These are phyloP conservation scores for Pyrus communis DNA, from an alignment of 306 rosid genomes.

Conservation along the genomic window DNA sequence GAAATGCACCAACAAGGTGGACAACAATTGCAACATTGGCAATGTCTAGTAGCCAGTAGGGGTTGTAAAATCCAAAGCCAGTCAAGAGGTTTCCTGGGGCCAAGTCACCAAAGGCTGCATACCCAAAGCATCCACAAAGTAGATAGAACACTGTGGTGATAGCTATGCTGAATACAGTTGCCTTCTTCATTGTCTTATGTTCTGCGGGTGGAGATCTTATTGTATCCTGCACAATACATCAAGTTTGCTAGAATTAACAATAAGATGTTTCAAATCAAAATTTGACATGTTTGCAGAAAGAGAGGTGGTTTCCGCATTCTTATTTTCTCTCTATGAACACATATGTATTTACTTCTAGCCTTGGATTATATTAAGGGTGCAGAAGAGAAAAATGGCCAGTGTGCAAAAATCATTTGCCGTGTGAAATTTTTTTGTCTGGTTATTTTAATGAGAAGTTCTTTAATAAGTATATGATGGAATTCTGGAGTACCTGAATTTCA, in stretches of 20 bases:
- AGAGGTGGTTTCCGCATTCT: too few relatives aligned
- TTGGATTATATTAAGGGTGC: too few relatives aligned
- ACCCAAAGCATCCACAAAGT: conserved; percentile 70
- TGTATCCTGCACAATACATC: conserved; percentile 42
- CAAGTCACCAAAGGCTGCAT: conserved; percentile 65
- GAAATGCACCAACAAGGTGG: conserved; percentile 73
- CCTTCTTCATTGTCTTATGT: conserved; percentile 68
- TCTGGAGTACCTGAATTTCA: conserved; percentile 56
- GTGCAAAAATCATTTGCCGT: too few relatives aligned
- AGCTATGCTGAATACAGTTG: conserved; percentile 36
- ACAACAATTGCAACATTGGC: conserved; percentile 64
- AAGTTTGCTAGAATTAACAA: background rate
- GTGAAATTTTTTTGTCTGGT: background rate
- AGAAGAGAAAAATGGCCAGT: too few relatives aligned
- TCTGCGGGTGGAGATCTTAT: conserved; percentile 67
- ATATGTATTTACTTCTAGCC: too few relatives aligned
- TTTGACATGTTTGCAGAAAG: too few relatives aligned
- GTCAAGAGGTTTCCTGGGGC: conserved; percentile 71
- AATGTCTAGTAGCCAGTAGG: conserved; percentile 71
- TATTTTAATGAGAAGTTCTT: too few relatives aligned
- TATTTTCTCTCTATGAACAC: too few relatives aligned
- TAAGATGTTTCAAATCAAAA: background rate
- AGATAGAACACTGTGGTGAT: conserved; percentile 55
- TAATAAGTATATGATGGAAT: background rate
- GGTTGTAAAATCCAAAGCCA: conserved; percentile 75